phyloP scores from a whole-genome alignment of 2,329 filamentous ascomycete species.

The Fusarium haematococcum region DNA sequence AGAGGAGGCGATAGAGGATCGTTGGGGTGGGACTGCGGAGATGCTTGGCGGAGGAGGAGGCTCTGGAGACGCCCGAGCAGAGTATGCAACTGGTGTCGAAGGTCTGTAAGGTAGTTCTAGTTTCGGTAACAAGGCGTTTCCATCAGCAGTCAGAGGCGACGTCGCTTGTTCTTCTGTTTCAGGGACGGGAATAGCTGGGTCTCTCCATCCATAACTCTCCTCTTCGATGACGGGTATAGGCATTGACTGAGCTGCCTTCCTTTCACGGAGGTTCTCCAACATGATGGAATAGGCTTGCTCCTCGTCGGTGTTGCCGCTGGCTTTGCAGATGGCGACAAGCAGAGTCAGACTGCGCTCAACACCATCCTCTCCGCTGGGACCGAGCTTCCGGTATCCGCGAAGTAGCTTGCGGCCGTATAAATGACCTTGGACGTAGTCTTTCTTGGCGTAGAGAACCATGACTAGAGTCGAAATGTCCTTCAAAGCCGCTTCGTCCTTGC shows the following conservation, averaged over 20 bases:
- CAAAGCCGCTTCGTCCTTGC: neutral
- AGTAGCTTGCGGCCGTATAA: neutral
- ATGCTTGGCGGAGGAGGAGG: neutral
- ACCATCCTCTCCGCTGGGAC: neutral
- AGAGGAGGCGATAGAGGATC: neutral
- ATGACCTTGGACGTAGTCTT: neutral
- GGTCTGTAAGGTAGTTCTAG: neutral
- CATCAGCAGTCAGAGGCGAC: neutral
- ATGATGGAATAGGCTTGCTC: conserved; percentile 7
- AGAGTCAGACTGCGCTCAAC: neutral
- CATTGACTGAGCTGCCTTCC: neutral
- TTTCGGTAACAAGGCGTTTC: neutral
- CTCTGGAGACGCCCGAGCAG: neutral
- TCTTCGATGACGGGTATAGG: neutral
- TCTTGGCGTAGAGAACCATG: neutral
- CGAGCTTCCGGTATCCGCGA: neutral
- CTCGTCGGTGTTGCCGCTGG: neutral
- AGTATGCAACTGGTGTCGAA: neutral
- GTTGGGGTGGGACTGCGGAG: neutral
- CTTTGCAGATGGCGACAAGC: conserved; percentile 2
- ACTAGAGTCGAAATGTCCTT: neutral
- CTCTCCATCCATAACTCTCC: neutral
- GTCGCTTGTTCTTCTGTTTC: neutral
- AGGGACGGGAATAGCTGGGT: neutral
- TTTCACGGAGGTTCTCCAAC: neutral